Conservation (phyloP, 2,329 filamentous ascomycete species). For the Colletotrichum liriopes region DNA sequence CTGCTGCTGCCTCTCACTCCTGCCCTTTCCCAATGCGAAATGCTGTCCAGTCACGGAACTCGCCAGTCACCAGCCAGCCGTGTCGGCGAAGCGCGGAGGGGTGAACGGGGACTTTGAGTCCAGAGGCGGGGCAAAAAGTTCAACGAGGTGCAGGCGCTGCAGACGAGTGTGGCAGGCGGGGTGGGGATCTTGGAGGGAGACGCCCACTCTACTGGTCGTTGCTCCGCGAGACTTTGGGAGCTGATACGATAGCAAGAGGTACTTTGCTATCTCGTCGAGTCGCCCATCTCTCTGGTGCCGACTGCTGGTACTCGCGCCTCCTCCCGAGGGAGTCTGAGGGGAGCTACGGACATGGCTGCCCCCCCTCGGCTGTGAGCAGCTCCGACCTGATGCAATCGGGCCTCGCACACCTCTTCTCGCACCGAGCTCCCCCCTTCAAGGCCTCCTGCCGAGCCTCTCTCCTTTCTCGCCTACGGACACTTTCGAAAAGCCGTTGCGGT, state of each 20-base stretch:
- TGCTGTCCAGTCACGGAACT: slow-evolving; percentile 4
- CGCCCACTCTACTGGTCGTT: slow-evolving; percentile 7
- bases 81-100: slow-evolving; percentile 22
- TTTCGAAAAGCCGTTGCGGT: slow-evolving; percentile 2
- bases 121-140: slow-evolving; percentile 42
- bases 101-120: slow-evolving; percentile 12
- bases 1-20: background rate
- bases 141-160: slow-evolving; percentile 26
- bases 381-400: background rate
- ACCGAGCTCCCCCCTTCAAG: background rate
- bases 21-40: slow-evolving; percentile 4
- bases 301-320: background rate
- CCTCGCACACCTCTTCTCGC: background rate
- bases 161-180: slow-evolving; percentile 32
- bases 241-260: slow-evolving; percentile 25
- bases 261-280: slow-evolving; percentile 13
- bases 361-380: background rate
- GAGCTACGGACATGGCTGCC: background rate
- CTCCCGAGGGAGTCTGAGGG: background rate
- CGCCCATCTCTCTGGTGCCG: background rate
- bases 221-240: slow-evolving; percentile 29
- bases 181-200: slow-evolving; percentile 29
- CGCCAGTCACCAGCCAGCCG: background rate
- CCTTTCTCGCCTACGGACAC: background rate
- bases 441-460: background rate